These are phyloP conservation scores for Metrosideros polymorpha DNA, from an alignment of 441 rosid genomes.

Conservation along the genomic window DNA sequence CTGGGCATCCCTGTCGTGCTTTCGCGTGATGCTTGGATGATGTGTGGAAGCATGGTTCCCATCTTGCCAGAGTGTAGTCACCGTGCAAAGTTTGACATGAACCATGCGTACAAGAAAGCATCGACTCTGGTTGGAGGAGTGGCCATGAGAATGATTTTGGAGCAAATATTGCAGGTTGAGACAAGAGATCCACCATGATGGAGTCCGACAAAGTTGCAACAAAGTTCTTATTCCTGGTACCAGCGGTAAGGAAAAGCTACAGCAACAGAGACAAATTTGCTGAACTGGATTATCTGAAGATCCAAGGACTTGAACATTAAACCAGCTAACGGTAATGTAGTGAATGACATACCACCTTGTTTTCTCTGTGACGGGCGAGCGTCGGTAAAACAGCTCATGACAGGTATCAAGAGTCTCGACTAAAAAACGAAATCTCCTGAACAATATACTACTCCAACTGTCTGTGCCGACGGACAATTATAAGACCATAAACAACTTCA, in stretches of 20 bases:
- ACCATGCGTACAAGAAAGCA: neutral
- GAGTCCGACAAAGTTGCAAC: neutral
- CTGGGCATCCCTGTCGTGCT: neutral
- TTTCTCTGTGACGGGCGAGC: neutral
- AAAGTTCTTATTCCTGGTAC: neutral
- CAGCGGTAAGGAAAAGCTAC: neutral
- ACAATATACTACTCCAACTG: neutral
- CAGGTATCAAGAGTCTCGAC: neutral
- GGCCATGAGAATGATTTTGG: neutral
- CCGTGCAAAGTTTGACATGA: neutral
- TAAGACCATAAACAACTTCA: neutral
- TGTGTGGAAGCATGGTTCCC: neutral
- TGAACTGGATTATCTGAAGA: neutral
- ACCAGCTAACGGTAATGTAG: slow-evolving; percentile 2
- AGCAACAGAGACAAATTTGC: neutral
- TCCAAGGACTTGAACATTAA: neutral
- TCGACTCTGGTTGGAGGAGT: neutral
- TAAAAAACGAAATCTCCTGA: neutral
- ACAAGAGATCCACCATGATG: neutral
- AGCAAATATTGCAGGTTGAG: neutral
- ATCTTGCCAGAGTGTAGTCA: neutral
- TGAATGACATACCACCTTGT: neutral
- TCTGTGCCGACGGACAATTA: neutral
- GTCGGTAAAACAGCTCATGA: neutral
- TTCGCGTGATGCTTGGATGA: neutral